These are phyloP conservation scores for Lasiosphaeris hirsuta DNA, from an alignment of 495 filamentous ascomycete genomes.

Conservation along the genomic window DNA sequence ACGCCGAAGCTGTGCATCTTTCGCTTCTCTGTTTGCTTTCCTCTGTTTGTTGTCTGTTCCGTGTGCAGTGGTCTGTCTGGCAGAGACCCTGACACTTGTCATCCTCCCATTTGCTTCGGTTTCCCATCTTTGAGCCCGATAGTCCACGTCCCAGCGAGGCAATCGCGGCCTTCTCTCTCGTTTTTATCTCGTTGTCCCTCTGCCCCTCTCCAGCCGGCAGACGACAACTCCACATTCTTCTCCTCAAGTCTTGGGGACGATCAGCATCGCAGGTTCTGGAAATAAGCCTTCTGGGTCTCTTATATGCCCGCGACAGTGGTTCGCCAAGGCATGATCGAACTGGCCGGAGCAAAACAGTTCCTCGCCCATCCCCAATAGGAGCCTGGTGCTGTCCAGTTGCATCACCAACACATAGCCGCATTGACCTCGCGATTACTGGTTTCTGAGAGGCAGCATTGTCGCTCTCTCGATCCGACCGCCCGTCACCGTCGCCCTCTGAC, in stretches of 20 bases:
- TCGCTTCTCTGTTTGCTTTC: slow-evolving; percentile 7
- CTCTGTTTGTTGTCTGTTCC: background rate
- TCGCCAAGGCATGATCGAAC: slow-evolving; percentile 10
- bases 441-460: background rate
- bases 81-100: slow-evolving; percentile 7
- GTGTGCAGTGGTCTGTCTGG: slow-evolving; percentile 1
- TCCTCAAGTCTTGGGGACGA: background rate
- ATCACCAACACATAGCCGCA: slow-evolving; percentile 8
- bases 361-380: slow-evolving; percentile 3
- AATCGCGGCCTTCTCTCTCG: background rate
- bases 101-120: background rate
- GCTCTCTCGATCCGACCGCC: background rate
- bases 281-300: background rate
- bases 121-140: background rate
- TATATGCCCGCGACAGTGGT: background rate
- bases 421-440: slow-evolving; percentile 6
- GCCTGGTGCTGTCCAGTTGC: background rate
- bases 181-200: background rate
- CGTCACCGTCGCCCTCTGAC: slow-evolving; percentile 6
- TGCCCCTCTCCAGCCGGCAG: background rate
- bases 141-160: background rate
- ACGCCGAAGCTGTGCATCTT: slow-evolving; percentile 18
- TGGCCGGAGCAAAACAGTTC: slow-evolving; percentile 6
- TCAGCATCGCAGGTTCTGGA: background rate
- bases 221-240: background rate